A percentile compares a stretch with the other conserved stretches of the same genome.
Conservation (phyloP, 208 protist genomes). For the Crithidia thermophila region DNA sequence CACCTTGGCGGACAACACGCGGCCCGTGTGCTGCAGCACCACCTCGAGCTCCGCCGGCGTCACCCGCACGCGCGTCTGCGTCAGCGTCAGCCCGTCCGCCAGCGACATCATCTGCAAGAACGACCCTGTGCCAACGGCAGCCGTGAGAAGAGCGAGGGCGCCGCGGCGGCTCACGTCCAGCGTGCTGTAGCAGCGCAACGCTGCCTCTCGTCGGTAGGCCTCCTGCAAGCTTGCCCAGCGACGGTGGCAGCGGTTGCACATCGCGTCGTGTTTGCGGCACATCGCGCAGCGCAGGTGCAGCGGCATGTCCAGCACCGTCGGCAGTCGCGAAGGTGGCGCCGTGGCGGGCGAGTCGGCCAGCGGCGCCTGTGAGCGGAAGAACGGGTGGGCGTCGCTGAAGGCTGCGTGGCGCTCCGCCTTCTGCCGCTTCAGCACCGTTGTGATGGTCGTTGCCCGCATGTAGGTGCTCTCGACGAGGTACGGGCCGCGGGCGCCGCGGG, state of each 20-base stretch:
- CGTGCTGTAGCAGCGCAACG: slow-evolving; percentile 30
- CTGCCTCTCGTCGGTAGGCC: slow-evolving; percentile 12
- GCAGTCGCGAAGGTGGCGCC: slow-evolving; percentile 11
- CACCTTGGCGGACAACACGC: background rate
- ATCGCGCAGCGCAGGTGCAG: slow-evolving; percentile 44
- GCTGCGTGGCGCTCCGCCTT: slow-evolving; percentile 16
- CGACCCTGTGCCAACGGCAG: slow-evolving; percentile 38
- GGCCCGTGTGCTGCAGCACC: slow-evolving; percentile 3
- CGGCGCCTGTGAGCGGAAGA: slow-evolving; percentile 12
- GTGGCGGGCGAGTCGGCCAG: background rate
- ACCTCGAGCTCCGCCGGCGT: background rate
- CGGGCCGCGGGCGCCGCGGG: background rate
- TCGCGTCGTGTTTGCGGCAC: slow-evolving; percentile 56
- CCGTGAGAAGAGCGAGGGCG: slow-evolving; percentile 37
- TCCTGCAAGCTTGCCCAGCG: slow-evolving; percentile 39
- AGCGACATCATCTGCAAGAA: slow-evolving; percentile 48
- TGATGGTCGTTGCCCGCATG: slow-evolving; percentile 13
- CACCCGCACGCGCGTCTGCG: slow-evolving; percentile 11
- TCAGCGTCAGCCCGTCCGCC: slow-evolving; percentile 16
- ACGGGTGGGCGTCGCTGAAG: background rate
- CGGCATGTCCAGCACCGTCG: slow-evolving; percentile 48
- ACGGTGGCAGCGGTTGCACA: slow-evolving; percentile 53
- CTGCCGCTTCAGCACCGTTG: slow-evolving; percentile 13
- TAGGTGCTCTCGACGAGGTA: slow-evolving; percentile 11
- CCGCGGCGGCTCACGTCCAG: slow-evolving; percentile 22